phyloP scores from a whole-genome alignment of 257 asterid genomes.

The Primulina huaijiensis region DNA sequence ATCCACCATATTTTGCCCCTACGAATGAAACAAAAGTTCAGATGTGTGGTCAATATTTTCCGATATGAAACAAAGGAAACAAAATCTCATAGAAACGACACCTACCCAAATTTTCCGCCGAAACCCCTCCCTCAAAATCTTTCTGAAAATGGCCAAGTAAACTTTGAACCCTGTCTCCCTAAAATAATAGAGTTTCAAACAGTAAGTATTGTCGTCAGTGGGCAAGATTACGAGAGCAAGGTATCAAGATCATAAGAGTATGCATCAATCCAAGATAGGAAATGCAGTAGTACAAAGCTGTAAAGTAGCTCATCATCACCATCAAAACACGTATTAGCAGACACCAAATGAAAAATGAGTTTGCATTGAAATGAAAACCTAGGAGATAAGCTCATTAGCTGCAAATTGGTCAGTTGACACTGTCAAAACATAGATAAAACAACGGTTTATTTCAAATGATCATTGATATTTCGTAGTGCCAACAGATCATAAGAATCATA shows the following conservation, averaged over 20 bases:
- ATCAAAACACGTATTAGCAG: background rate
- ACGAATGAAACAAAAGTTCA: constrained; percentile 31
- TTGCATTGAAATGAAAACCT: background rate
- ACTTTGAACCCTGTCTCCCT: constrained; percentile 86
- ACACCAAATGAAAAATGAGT: background rate
- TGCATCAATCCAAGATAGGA: constrained; percentile 6
- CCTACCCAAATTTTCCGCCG: constrained; percentile 84
- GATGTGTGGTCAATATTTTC: constrained; percentile 26
- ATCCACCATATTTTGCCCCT: constrained; percentile 92
- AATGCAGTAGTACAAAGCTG: constrained; percentile 16
- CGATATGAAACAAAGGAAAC: constrained; percentile 22
- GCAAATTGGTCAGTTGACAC: constrained; percentile 5
- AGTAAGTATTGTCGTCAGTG: constrained; percentile 19
- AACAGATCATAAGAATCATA: background rate
- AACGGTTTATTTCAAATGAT: background rate
- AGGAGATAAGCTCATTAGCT: constrained; percentile 16
- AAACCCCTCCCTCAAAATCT: constrained; percentile 89
- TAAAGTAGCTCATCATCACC: background rate
- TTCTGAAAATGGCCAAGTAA: constrained; percentile 86
- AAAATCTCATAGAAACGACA: constrained; percentile 24
- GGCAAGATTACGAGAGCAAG: constrained; percentile 11
- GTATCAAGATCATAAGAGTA: constrained; percentile 11
- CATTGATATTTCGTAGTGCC: constrained; percentile 13
- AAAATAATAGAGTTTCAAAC: constrained; percentile 22
- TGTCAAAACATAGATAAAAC: background rate